Evolutionary conservation across 768 basidiomycete genomes (phyloP).

Genomic region (Tricholomella constricta): DNA sequence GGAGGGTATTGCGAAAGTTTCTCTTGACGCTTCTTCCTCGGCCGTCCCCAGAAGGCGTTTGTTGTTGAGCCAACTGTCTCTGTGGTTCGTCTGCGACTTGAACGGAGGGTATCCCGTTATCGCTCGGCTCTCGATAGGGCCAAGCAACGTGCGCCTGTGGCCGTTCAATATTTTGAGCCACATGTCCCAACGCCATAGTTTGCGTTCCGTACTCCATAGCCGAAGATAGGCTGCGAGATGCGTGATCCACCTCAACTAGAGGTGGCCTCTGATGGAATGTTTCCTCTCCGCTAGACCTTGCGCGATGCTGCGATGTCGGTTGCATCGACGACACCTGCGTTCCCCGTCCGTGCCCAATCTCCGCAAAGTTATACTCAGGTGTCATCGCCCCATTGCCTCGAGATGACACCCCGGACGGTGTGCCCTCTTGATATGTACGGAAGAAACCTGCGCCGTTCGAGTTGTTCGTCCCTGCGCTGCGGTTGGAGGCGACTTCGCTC

Average conservation of each 20-base stretch:
- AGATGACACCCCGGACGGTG: constrained; percentile 31
- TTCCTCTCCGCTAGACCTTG: constrained; percentile 8
- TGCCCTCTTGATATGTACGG: constrained; percentile 53
- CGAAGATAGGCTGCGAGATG: not conserved
- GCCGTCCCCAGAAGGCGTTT: constrained; percentile 36
- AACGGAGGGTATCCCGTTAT: constrained; percentile 31
- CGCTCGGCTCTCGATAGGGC: constrained; percentile 46
- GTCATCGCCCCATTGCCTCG: constrained; percentile 60
- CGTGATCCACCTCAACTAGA: constrained; percentile 2
- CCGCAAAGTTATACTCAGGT: constrained; percentile 74
- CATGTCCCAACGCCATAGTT: not conserved
- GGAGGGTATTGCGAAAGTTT: constrained; percentile 66
- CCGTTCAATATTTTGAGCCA: not conserved
- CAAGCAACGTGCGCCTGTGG: constrained; percentile 25
- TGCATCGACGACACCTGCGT: constrained; percentile 28
- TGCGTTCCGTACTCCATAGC: constrained; percentile 1
- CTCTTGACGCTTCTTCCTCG: constrained; percentile 65
- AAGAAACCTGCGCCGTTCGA: constrained; percentile 63
- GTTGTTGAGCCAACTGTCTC: constrained; percentile 32
- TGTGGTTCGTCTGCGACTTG: constrained; percentile 40
- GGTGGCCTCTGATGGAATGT: constrained; percentile 8
- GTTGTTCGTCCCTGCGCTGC: constrained; percentile 51
- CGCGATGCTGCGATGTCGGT: constrained; percentile 4
- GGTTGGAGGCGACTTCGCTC: constrained; percentile 60
- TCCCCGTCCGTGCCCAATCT: constrained; percentile 75